Percentiles rank a stretch among this genome's conserved stretches.
These are phyloP conservation scores for Nemania sp. DNA, from an alignment of 2,329 filamentous ascomycete genomes.

Conservation along the genomic window DNA sequence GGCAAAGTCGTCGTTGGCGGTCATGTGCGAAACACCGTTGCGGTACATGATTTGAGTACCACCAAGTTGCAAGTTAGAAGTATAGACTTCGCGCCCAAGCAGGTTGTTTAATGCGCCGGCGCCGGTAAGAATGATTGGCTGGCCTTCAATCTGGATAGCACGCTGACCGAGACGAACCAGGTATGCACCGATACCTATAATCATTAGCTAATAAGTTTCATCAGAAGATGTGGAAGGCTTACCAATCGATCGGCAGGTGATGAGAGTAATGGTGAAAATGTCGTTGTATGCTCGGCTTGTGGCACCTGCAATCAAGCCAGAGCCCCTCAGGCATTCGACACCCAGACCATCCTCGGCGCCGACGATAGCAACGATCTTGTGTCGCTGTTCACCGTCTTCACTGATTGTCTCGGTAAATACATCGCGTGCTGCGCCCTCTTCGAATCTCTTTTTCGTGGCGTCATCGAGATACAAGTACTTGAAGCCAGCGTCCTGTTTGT, in stretches of 20 bases:
- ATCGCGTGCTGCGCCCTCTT: slow-evolving; percentile 72
- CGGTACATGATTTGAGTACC: slow-evolving; percentile 99
- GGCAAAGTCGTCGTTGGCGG: slow-evolving; percentile 94
- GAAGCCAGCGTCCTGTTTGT: slow-evolving; percentile 85
- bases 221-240: slow-evolving; percentile 41
- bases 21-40: slow-evolving; percentile 99
- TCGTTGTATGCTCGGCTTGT: slow-evolving; percentile 97
- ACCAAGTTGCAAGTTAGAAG: slow-evolving; percentile 97
- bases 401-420: slow-evolving; percentile 87
- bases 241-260: slow-evolving; percentile 97
- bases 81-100: slow-evolving; percentile 96
- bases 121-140: slow-evolving; percentile 98
- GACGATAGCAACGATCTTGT: slow-evolving; percentile 93
- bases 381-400: slow-evolving; percentile 85
- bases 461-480: slow-evolving; percentile 95
- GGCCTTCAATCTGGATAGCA: slow-evolving; percentile 97
- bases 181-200: slow-evolving; percentile 88
- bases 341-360: slow-evolving; percentile 94
- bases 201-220: slow-evolving; percentile 41
- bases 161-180: slow-evolving; percentile 97
- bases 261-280: slow-evolving; percentile 96
- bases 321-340: slow-evolving; percentile 96
- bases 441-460: slow-evolving; percentile 83
- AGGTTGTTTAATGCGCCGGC: slow-evolving; percentile 98
- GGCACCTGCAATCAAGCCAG: slow-evolving; percentile 96